Conservation (phyloP, 768 basidiomycete species). For the Amanita jacksonii region DNA sequence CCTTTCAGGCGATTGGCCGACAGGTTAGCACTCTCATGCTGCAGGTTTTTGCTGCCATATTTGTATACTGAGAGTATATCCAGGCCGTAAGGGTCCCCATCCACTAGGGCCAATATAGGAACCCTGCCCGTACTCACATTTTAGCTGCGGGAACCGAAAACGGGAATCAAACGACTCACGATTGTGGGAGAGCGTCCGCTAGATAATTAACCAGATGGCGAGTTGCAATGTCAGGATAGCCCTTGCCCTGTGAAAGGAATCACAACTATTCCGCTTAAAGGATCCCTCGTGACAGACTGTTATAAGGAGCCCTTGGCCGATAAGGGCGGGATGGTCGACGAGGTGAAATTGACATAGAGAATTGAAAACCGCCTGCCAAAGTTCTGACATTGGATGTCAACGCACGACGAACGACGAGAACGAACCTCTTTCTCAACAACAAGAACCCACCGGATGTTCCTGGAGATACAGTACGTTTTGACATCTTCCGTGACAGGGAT, state of each 20-base stretch:
- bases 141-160: neutral
- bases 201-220: conserved; percentile 73
- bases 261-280: neutral
- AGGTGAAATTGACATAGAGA: conserved; percentile 59
- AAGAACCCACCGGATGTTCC: conserved; percentile 63
- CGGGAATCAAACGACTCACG: conserved; percentile 28
- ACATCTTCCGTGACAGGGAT: conserved; percentile 77
- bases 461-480: conserved; percentile 42
- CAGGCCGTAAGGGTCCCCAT: conserved; percentile 86
- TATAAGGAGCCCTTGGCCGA: conserved; percentile 64
- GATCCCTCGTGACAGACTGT: conserved; percentile 38
- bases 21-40: conserved; percentile 62
- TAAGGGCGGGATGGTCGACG: conserved; percentile 35
- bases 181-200: conserved; percentile 49
- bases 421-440: conserved; percentile 90
- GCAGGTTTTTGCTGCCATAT: conserved; percentile 62
- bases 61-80: conserved; percentile 88
- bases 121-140: conserved; percentile 36
- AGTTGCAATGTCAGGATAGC: conserved; percentile 92
- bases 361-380: conserved; percentile 85
- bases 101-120: conserved; percentile 73
- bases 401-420: neutral
- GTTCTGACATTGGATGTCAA: neutral
- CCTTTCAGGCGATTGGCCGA: conserved; percentile 65
- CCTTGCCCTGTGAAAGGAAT: conserved; percentile 64